Evolutionary conservation across 1,139 yeast species (phyloP).

Genomic region (Kodamaea alishanica): DNA sequence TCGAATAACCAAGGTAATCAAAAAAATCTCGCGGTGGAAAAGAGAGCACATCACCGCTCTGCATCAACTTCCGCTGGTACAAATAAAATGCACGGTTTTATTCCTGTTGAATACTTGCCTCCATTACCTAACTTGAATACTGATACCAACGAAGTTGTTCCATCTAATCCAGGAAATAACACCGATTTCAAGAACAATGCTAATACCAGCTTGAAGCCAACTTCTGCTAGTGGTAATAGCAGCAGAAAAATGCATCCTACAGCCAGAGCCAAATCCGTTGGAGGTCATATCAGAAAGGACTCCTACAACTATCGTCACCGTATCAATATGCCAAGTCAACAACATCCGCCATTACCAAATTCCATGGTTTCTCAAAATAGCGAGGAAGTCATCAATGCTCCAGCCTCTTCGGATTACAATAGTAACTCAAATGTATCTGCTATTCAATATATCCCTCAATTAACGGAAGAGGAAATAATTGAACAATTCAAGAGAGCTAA

Average conservation of each 20-base stretch:
- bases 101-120: slow-evolving; percentile 47
- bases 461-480: slow-evolving; percentile 62
- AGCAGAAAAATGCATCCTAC: slow-evolving; percentile 57
- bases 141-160: slow-evolving; percentile 21
- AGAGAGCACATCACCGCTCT: slow-evolving; percentile 28
- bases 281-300: slow-evolving; percentile 68
- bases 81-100: slow-evolving; percentile 37
- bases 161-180: slow-evolving; percentile 1
- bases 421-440: slow-evolving; percentile 22
- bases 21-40: slow-evolving; percentile 6
- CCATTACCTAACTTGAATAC: slow-evolving; percentile 46
- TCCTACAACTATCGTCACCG: slow-evolving; percentile 32
- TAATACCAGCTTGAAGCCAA: slow-evolving; percentile 5
- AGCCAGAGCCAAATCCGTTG: slow-evolving; percentile 86
- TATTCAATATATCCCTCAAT: slow-evolving; percentile 33
- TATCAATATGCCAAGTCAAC: slow-evolving; percentile 28
- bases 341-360: slow-evolving; percentile 53
- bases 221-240: slow-evolving; percentile 6
- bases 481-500: slow-evolving; percentile 68
- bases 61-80: slow-evolving; percentile 26
- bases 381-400: slow-evolving; percentile 31
- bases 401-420: neutral
- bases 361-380: slow-evolving; percentile 40
- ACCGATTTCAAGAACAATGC: slow-evolving; percentile 2
- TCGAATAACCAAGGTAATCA: neutral